Base-by-base conservation (phyloP, 257 asterid species). In the Nicotiana tomentosiformis region DNA sequence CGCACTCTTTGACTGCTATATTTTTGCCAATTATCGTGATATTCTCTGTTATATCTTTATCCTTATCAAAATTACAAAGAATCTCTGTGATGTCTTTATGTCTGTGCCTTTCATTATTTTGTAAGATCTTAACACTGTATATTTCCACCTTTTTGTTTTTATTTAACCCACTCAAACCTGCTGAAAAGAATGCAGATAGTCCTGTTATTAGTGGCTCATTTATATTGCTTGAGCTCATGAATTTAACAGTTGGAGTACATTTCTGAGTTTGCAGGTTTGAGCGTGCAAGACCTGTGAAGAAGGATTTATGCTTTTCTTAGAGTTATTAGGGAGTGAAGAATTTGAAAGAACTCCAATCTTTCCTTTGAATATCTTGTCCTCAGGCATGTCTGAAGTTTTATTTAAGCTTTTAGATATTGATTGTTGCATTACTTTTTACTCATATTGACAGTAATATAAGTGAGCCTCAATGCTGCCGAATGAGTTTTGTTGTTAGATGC, bases 201-300 rank as follows among this genome's bases (percentile, higher is more conserved):
- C 12, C 12, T 43, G 51, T 43, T 2, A 43, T 3, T 62, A 32
- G 18, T 51, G 23, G 2, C 4, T 3, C 17, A 23, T 43, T 11
- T 39, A 1, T 7, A 16, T 15, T 32, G 11, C 7, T 7, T 5
- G 29, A 58, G 64, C 23, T 26, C 53, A 81, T 64, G 6, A 69
- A 6, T n/a, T 46, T 16, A 5, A 30, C 60, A 1, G 4, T 16
- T 9, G 60, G 5, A 61, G 35, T 23, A 4, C 80, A 49, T 74
- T 49, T 14, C 12, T 2, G 1, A 23, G 3, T 62, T 43, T 81
- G 83, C 61, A 86, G 88, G 88, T 80, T 80, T 86, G 88, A 86
- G 81, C 17, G 88, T 86, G 78, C 88, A 86, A 61, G 88, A 86
- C 35, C 85, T 86, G 26, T 86, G 83, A 86, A 74, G 64, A 4